Evolutionary conservation across 208 protist genomes (phyloP).

Genomic region (Trypanosoma rangeli): DNA sequence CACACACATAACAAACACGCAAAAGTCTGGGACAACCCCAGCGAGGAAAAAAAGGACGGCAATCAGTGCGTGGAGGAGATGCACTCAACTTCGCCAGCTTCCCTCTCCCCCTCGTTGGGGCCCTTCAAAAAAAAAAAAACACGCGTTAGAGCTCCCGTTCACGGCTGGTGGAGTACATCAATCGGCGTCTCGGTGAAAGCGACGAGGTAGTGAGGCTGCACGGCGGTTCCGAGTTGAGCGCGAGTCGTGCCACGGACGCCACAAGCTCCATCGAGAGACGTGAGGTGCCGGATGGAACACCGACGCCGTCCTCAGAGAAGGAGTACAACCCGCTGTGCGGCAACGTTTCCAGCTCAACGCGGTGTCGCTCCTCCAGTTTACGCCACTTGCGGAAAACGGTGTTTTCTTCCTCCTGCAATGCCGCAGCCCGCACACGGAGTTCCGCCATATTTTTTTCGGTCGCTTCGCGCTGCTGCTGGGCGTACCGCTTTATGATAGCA

Average conservation of each 20-base stretch:
- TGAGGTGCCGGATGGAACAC: neutral
- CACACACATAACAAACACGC: too few relatives aligned
- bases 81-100: too few relatives aligned
- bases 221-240: neutral
- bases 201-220: neutral
- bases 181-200: neutral
- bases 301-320: conserved; percentile 18
- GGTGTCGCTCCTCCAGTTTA: conserved; percentile 15
- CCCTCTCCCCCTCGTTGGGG: neutral
- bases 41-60: neutral
- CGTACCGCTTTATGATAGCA: conserved; percentile 1
- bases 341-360: neutral
- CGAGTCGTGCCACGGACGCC: neutral
- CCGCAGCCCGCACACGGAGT: neutral
- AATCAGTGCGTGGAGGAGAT: neutral
- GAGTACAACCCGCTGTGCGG: conserved; percentile 4
- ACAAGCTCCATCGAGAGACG: conserved; percentile 12
- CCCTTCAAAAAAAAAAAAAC: neutral
- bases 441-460: conserved; percentile 6
- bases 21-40: too few relatives aligned
- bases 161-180: conserved; percentile 7
- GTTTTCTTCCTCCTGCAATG: conserved; percentile 13
- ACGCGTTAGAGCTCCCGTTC: neutral
- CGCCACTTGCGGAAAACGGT: conserved; percentile 18
- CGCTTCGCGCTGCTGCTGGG: conserved; percentile 3